Conservation (phyloP, 495 filamentous ascomycete species). For the Ascobolus immersus region DNA sequence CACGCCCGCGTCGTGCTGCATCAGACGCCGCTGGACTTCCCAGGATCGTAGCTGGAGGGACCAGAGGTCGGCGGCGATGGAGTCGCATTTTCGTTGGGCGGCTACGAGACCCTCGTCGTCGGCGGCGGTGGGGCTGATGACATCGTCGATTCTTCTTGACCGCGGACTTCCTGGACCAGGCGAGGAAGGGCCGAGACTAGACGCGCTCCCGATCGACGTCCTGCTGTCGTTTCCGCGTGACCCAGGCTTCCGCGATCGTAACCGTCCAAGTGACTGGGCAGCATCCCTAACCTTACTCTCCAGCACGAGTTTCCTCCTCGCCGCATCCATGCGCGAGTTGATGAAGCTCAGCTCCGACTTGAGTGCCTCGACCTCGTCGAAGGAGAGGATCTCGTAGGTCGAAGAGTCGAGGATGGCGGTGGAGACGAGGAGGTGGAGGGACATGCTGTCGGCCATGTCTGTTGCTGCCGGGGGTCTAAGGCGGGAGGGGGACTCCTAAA, state of each 20-base stretch:
- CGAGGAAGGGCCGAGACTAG: too few species aligned
- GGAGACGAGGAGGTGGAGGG: constrained; percentile 68
- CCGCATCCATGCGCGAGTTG: constrained; percentile 46
- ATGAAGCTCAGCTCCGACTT: constrained; percentile 60
- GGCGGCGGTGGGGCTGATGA: too few species aligned
- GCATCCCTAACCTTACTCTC: constrained; percentile 89
- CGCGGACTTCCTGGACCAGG: too few species aligned
- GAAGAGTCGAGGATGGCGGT: constrained; percentile 73
- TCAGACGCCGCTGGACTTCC: constrained; percentile 40
- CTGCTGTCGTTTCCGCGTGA: too few species aligned
- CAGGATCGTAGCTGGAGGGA: constrained; percentile 44
- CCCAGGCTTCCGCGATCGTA: too few species aligned
- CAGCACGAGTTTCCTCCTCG: constrained; percentile 58
- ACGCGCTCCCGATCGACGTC: too few species aligned
- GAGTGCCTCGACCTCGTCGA: constrained; percentile 69
- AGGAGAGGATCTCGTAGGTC: constrained; percentile 57
- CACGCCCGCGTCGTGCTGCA: constrained; percentile 83
- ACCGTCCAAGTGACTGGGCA: constrained; percentile 52
- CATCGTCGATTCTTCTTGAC: too few species aligned
- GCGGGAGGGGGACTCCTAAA: too few species aligned
- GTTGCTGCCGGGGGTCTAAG: too few species aligned
- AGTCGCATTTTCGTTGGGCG: constrained; percentile 60
- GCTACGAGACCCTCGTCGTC: constrained; percentile 51
- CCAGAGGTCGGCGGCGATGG: constrained; percentile 57
- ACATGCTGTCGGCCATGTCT: constrained; percentile 15